phyloP scores from a whole-genome alignment of 2,329 filamentous ascomycete species.

The Volutella citrinella region DNA sequence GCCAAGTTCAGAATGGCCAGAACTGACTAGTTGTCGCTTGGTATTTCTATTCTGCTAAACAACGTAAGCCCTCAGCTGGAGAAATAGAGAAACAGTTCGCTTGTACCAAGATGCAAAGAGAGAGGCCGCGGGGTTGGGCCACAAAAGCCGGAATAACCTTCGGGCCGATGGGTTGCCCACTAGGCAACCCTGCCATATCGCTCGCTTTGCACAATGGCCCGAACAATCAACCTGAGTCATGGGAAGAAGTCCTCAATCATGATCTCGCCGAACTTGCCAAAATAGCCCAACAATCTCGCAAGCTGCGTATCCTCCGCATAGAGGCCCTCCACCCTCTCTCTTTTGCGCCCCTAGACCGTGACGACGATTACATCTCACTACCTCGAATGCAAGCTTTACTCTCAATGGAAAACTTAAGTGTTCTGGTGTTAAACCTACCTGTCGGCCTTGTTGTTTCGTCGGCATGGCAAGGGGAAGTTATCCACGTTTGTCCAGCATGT shows the following conservation, averaged over 20 bases:
- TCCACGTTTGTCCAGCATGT: conserved; percentile 15
- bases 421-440: conserved; percentile 14
- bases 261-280: conserved; percentile 13
- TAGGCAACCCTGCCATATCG: not conserved
- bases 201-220: conserved; percentile 11
- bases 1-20: conserved; percentile 7
- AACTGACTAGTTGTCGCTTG: conserved; percentile 15
- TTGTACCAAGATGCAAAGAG: too few relatives aligned
- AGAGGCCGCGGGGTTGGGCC: too few relatives aligned
- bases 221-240: not conserved
- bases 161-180: not conserved
- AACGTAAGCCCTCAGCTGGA: not conserved
- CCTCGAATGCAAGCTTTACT: conserved; percentile 13
- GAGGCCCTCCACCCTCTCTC: conserved; percentile 4
- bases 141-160: too few relatives aligned
- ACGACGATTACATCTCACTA: conserved; percentile 11
- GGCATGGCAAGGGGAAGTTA: not conserved
- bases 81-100: too few relatives aligned
- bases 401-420: conserved; percentile 11
- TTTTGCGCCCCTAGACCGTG: conserved; percentile 2
- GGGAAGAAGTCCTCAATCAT: conserved; percentile 7
- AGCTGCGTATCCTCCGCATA: conserved; percentile 9
- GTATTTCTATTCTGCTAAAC: conserved; percentile 8
- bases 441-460: conserved; percentile 4
- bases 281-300: conserved; percentile 6